A percentile compares a stretch with the other conserved stretches of the same genome.
phyloP scores from a whole-genome alignment of 2,329 filamentous ascomycete genomes.

The Annulohypoxylon truncatum region DNA sequence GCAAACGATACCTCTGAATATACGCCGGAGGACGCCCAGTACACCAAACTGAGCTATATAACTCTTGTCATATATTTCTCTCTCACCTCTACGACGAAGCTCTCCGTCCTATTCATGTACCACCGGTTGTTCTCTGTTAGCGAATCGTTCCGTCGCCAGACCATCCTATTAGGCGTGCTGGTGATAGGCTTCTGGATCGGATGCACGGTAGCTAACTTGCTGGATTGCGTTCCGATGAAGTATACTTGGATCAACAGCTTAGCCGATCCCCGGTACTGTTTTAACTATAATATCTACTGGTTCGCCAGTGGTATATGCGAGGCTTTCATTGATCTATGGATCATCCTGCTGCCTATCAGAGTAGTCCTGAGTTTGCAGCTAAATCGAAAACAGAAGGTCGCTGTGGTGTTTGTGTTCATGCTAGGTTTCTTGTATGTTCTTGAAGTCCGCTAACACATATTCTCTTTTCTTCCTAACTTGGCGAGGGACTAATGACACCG shows the following conservation, averaged over 20 bases:
- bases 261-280: neutral
- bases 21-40: conserved; percentile 18
- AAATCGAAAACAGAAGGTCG: neutral
- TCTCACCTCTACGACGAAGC: conserved; percentile 43
- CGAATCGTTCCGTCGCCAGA: neutral
- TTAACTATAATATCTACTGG: conserved; percentile 1
- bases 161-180: neutral
- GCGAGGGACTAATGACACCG: too few relatives aligned
- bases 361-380: neutral
- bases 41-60: conserved; percentile 32
- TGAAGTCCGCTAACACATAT: too few relatives aligned
- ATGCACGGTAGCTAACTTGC: neutral
- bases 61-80: conserved; percentile 45
- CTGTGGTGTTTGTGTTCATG: neutral
- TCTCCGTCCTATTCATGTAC: conserved; percentile 42
- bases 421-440: neutral
- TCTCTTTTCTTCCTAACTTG: too few relatives aligned
- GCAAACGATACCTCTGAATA: neutral
- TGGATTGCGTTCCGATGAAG: neutral
- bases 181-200: neutral
- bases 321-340: neutral
- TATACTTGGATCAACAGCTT: neutral
- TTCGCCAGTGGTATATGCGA: neutral
- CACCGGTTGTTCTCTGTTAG: neutral
- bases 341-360: neutral